Base-by-base conservation (phyloP, 768 basidiomycete species). In the Hericium coralloides region DNA sequence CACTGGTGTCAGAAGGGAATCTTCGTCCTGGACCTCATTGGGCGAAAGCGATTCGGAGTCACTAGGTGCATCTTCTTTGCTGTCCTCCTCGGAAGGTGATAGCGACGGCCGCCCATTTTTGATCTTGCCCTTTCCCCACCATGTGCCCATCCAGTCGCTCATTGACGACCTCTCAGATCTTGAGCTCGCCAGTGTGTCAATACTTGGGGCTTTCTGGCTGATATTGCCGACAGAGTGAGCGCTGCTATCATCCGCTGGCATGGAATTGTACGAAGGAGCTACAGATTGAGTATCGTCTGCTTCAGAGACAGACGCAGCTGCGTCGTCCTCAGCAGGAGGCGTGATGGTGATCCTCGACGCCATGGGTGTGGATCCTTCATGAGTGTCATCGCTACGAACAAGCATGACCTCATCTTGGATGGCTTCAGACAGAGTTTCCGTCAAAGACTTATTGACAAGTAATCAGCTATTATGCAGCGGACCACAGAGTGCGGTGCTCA, bases 131-230 rank as follows among this genome's bases (percentile, higher is more conserved):
- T 83, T 84, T 17, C 72, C 74, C 77, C 87, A 84, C 83, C 81
- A 87, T 0, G 79, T 82, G 0, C 88, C 87, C 77, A 90, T 81
- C 89, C 89, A 91, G 50, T 86, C 84, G 18, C 84, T 82, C 49
- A 88, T 63, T 2, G 67, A 68, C 9, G 71, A 63, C 55, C 63
- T 69, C 20, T 79, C 76, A 2, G 64, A 64, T 52, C 66, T 72
- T 10, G 52, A 25, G 55, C 55, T 49, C 39, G 43, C 38, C 26
- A 43, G 53, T 12, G 53, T 54, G 7, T 54, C 53, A 4, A 59
- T 10, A 38, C 57, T 64, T 7, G 47, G 58, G 12, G 53, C 54
- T 17, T 36, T 59, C 49, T 59, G 59, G 45, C 59, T 60, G 52
- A 26, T 51, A 37, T n/a, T 49, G 12, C 62, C 50, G n/a, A 26